phyloP scores from a whole-genome alignment of 1,284 basidiomycete genomes.

The Tylopilus sp. region DNA sequence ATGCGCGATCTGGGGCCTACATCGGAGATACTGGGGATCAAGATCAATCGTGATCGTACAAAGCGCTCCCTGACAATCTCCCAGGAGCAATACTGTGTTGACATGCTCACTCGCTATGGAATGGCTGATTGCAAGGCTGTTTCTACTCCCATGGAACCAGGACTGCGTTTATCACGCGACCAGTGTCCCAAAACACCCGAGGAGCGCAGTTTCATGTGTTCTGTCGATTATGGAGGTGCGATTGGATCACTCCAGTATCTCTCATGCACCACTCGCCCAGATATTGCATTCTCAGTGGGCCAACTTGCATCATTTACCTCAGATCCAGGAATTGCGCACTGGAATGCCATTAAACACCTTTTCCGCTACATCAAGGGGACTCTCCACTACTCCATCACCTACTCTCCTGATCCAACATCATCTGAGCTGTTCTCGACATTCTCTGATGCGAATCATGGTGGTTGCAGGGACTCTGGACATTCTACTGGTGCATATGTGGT shows the following conservation, averaged over 20 bases:
- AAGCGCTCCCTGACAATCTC: no score
- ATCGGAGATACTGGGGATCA: no score
- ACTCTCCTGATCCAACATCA: not conserved
- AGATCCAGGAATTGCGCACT: not conserved
- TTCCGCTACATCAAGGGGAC: slow-evolving; percentile 1
- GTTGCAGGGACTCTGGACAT: not conserved
- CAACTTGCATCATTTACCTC: no score
- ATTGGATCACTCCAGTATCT: slow-evolving; percentile 4
- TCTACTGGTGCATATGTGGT: not conserved
- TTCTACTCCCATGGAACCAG: no score
- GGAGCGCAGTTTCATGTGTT: slow-evolving; percentile 27
- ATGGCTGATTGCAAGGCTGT: no score
- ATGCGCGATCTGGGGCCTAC: no score
- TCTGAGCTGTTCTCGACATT: not conserved
- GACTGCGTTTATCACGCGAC: no score
- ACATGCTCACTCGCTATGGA: no score
- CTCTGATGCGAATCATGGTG: slow-evolving; percentile 1
- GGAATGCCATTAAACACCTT: not conserved
- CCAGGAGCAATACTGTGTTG: no score
- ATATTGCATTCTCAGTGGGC: no score
- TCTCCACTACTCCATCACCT: not conserved
- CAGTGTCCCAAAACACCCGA: no score
- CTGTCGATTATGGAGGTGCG: not conserved
- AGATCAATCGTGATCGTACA: no score
- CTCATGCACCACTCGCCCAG: not conserved